phyloP scores from a whole-genome alignment of 1,139 yeast species.

The Hansenula sp. region DNA sequence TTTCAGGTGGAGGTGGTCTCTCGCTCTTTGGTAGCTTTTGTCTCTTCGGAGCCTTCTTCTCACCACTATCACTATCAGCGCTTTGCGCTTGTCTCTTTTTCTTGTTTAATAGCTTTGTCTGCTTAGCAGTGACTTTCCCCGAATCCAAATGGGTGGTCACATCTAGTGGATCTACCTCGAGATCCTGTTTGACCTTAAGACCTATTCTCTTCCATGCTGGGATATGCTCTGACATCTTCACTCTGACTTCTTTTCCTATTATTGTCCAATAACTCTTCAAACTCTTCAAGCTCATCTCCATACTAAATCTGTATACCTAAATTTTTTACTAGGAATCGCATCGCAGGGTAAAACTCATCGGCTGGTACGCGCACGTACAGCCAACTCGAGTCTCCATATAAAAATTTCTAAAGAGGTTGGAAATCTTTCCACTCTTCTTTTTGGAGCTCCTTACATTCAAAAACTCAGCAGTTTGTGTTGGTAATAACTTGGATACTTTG shows the following conservation, averaged over 20 bases:
- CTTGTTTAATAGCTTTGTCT: slow-evolving; percentile 42
- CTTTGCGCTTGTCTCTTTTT: slow-evolving; percentile 23
- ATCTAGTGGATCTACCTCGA: slow-evolving; percentile 31
- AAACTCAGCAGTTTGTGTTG: slow-evolving; percentile 13
- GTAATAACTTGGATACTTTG: not conserved
- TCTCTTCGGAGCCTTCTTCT: slow-evolving; percentile 65
- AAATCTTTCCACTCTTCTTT: not conserved
- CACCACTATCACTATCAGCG: slow-evolving; percentile 17
- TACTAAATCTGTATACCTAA: too few relatives aligned
- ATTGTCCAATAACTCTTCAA: not conserved
- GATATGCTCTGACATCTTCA: slow-evolving; percentile 31
- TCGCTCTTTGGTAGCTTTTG: slow-evolving; percentile 72
- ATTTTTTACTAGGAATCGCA: too few relatives aligned
- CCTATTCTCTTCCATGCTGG: slow-evolving; percentile 96
- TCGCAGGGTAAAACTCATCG: not conserved
- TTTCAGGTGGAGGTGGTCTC: slow-evolving; percentile 71
- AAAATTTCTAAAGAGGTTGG: not conserved
- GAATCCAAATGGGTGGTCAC: slow-evolving; percentile 42
- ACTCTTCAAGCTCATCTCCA: not conserved
- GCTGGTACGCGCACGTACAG: too few relatives aligned
- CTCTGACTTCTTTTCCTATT: not conserved
- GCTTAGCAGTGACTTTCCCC: slow-evolving; percentile 42
- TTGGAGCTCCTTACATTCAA: slow-evolving; percentile 12
- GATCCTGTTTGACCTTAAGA: slow-evolving; percentile 33
- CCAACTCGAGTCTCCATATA: not conserved